Evolutionary conservation across 2,329 filamentous ascomycete species (phyloP).

Genomic region (Fusarium hostae): DNA sequence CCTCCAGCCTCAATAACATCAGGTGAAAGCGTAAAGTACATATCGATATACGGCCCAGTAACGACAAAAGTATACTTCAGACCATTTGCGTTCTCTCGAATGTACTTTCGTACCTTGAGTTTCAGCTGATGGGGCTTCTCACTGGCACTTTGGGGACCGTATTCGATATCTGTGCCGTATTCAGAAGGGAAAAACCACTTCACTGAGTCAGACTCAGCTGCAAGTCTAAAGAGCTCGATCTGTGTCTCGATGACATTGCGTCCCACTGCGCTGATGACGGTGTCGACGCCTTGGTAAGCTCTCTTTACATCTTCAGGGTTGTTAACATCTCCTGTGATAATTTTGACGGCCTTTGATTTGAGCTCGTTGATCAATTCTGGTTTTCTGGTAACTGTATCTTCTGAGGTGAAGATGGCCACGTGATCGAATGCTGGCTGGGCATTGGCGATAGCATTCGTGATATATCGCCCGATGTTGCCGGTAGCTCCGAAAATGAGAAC

Average conservation of each 20-base stretch:
- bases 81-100: constrained; percentile 63
- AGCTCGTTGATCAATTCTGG: constrained; percentile 31
- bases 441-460: constrained; percentile 51
- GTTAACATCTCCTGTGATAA: constrained; percentile 53
- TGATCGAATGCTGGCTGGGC: constrained; percentile 50
- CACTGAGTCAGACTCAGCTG: constrained; percentile 63
- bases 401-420: constrained; percentile 50
- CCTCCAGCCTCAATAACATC: constrained; percentile 56
- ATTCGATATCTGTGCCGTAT: constrained; percentile 74
- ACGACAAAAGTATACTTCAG: constrained; percentile 75
- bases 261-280: constrained; percentile 72
- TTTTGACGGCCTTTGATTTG: constrained; percentile 35
- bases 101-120: constrained; percentile 71
- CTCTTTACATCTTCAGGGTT: constrained; percentile 58
- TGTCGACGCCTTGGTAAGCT: constrained; percentile 72
- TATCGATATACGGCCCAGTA: constrained; percentile 75
- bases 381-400: constrained; percentile 32
- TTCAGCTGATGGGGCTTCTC: constrained; percentile 78
- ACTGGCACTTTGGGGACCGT: constrained; percentile 63
- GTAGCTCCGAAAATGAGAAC: constrained; percentile 53
- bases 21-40: constrained; percentile 62
- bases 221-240: constrained; percentile 69
- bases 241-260: constrained; percentile 70
- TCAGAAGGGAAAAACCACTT: constrained; percentile 75
- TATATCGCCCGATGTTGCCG: constrained; percentile 55